Base-by-base conservation (phyloP, 129 eudicot species). In the Ambrosia artemisiifolia region DNA sequence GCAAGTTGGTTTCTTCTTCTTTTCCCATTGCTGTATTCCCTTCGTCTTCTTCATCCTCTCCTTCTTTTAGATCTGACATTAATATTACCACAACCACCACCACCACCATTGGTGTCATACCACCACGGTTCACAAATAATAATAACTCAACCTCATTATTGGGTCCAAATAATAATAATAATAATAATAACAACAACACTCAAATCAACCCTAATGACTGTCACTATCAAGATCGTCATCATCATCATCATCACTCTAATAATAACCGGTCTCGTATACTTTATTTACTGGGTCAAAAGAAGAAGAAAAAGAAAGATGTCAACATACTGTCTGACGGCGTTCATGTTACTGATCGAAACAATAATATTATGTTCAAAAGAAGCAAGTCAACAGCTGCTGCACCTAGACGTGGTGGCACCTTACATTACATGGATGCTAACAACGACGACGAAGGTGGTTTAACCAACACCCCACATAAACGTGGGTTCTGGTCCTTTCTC, bases 1-100 rank as follows among this genome's bases (percentile, higher is more conserved):
- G 96, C 19, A 93, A 93, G 71, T 81, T 93, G 48, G 98, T 93
- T 24, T 87, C 98, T 32, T 85, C 96, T 38, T 93, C 98, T 33
- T 87, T 84, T 10, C 86, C 95, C 11, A 65, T 84, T 0, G 71
- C 89, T 7, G 69, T 89, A 35, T 83, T 86, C 83, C 91, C 95
- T 16, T 76, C 88, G 1, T 82, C 95, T 54, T 79, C 91, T 12
- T 83, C 97, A n/a, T 63, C 91, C 2, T 81, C 91, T 9, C 83
- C 92, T 4, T 80, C 91, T 14, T 84, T 83, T 66, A 83, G 95
- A 84, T 83, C 96, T 78, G 93, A 81, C 7, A 64, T 78, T 57
- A 16, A 36, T 12, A n/a, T 1, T 3, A 19, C 61, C 33, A 55
- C 63, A 24, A 19, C 57, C 61, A 19, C 80, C 28, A 71, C 28